These are phyloP conservation scores for Globisporangium mamillatum DNA, from an alignment of 352 stramenopile genomes.

Conservation along the genomic window DNA sequence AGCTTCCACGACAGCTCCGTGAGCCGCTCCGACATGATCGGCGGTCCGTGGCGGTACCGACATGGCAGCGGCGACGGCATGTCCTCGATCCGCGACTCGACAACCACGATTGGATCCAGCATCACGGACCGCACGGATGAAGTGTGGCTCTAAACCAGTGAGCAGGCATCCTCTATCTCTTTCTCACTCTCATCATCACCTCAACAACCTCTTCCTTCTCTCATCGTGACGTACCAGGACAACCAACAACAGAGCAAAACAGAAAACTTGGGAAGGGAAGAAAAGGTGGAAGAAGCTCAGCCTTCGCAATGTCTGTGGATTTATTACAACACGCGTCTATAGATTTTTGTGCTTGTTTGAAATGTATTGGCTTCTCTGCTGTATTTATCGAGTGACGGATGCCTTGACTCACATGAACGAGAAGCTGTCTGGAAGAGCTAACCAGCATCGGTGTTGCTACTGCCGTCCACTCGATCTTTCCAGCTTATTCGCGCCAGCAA, in stretches of 20 bases:
- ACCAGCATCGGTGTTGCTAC: no score
- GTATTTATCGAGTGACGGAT: no score
- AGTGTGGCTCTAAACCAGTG: constrained; percentile 23
- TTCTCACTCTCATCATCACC: not conserved
- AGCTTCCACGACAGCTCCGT: constrained; percentile 73
- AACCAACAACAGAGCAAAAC: not conserved
- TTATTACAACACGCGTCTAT: constrained; percentile 1
- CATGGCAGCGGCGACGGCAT: constrained; percentile 33
- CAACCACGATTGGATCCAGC: constrained; percentile 44
- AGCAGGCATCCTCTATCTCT: constrained; percentile 2
- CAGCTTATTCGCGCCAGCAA: no score
- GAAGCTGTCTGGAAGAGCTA: no score
- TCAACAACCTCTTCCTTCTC: not conserved
- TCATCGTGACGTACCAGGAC: not conserved
- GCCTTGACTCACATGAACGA: no score
- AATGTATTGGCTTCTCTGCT: not conserved
- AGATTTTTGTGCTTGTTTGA: not conserved
- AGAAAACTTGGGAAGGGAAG: not conserved
- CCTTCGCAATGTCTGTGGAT: not conserved
- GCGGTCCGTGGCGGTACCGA: constrained; percentile 51
- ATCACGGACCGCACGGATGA: constrained; percentile 35
- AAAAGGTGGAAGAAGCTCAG: not conserved
- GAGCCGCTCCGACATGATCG: constrained; percentile 49
- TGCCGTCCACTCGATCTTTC: no score
- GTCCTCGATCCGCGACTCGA: constrained; percentile 59